These are phyloP conservation scores for Anacardium occidentale DNA, from an alignment of 345 rosid species.

Conservation along the genomic window DNA sequence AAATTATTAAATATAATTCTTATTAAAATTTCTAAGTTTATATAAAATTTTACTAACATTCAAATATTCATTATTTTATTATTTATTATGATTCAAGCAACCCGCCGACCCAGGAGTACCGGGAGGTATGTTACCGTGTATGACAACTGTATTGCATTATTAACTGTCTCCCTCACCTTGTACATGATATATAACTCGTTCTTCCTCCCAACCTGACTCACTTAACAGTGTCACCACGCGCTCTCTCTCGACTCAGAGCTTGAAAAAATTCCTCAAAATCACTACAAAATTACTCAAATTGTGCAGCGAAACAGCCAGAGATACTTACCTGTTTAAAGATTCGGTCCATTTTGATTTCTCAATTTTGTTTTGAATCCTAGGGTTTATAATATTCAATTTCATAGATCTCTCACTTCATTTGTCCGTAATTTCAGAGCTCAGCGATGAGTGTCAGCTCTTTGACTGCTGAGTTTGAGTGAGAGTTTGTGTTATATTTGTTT, in stretches of 20 bases:
- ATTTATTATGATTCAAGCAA: too few species aligned
- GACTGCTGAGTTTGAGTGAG: not conserved
- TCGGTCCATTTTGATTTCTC: not conserved
- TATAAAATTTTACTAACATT: too few species aligned
- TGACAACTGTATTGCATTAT: conserved; percentile 12
- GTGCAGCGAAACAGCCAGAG: not conserved
- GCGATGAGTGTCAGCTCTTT: not conserved
- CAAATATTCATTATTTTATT: too few species aligned
- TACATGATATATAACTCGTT: not conserved
- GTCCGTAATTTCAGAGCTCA: not conserved
- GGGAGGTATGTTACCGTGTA: not conserved
- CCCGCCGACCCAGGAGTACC: too few species aligned
- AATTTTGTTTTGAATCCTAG: not conserved
- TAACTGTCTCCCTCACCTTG: not conserved
- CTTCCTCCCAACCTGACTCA: too few species aligned
- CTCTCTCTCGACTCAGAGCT: not conserved
- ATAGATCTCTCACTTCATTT: conserved; percentile 9
- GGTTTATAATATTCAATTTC: not conserved
- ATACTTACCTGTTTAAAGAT: not conserved
- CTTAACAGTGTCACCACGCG: not conserved
- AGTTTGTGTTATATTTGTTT: conserved; percentile 23
- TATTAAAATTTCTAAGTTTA: too few species aligned
- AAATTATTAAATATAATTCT: too few species aligned
- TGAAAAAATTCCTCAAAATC: not conserved
- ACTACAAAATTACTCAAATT: not conserved